Conservation (phyloP, 768 basidiomycete species). For the Favolaschia claudopus region DNA sequence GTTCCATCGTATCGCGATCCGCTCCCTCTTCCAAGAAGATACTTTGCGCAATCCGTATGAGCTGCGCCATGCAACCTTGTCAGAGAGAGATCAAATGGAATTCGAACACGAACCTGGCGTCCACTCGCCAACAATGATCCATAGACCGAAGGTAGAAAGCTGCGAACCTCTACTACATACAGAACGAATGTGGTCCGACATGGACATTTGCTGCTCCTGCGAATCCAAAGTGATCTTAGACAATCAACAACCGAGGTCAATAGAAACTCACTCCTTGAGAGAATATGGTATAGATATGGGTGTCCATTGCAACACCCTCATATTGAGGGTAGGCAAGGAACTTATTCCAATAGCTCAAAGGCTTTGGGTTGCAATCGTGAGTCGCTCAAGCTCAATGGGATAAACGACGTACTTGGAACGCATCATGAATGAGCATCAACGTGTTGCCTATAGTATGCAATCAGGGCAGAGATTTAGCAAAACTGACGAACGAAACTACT, state of each 20-base stretch:
- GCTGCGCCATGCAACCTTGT: constrained; percentile 43
- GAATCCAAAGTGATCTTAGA: too few relatives aligned
- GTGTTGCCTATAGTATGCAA: constrained; percentile 45
- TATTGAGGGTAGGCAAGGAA: constrained; percentile 62
- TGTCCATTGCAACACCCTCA: constrained; percentile 70
- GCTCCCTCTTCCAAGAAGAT: constrained; percentile 83
- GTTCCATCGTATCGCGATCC: constrained; percentile 74
- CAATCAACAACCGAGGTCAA: too few relatives aligned
- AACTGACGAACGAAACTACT: constrained; percentile 26
- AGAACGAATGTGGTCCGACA: constrained; percentile 63
- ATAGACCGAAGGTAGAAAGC: constrained; percentile 66
- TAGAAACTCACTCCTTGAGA: too few relatives aligned
- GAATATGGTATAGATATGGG: constrained; percentile 10
- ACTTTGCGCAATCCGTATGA: constrained; percentile 78
- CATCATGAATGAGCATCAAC: constrained; percentile 76
- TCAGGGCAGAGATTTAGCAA: too few relatives aligned
- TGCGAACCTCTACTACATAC: constrained; percentile 59
- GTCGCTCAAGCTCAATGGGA: neutral
- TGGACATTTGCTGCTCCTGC: constrained; percentile 56
- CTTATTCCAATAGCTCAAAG: constrained; percentile 71
- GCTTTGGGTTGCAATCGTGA: constrained; percentile 16
- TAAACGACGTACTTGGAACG: constrained; percentile 66
- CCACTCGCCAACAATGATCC: constrained; percentile 92
- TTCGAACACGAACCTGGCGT: constrained; percentile 47
- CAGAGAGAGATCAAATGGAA: neutral